A percentile compares a stretch with the other conserved stretches of the same genome.
These are phyloP conservation scores for Hyaloscypha variabilis DNA, from an alignment of 495 filamentous ascomycete species.

Conservation along the genomic window DNA sequence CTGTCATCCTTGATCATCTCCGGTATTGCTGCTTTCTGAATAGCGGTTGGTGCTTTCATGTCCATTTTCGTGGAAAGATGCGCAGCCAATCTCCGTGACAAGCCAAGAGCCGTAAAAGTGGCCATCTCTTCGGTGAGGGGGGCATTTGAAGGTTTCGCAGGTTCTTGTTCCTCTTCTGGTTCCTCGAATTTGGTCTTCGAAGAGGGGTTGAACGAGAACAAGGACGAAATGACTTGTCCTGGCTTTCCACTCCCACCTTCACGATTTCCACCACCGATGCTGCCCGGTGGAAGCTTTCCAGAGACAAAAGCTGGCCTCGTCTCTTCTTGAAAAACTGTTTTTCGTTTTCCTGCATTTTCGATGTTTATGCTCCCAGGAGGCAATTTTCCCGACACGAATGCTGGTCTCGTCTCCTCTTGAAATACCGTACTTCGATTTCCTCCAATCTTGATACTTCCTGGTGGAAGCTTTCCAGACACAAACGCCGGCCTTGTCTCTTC, in stretches of 20 bases:
- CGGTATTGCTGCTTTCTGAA: slow-evolving; percentile 85
- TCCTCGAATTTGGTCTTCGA: slow-evolving; percentile 56
- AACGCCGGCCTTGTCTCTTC: slow-evolving; percentile 28
- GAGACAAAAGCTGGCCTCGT: slow-evolving; percentile 18
- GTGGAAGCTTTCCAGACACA: slow-evolving; percentile 29
- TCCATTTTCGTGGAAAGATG: slow-evolving; percentile 85
- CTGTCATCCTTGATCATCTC: slow-evolving; percentile 77
- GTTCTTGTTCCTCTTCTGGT: slow-evolving; percentile 39
- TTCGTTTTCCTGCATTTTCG: slow-evolving; percentile 10
- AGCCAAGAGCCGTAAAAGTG: slow-evolving; percentile 80
- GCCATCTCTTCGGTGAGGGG: slow-evolving; percentile 80
- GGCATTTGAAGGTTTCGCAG: slow-evolving; percentile 88
- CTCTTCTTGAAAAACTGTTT: slow-evolving; percentile 20
- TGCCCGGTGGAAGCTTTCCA: slow-evolving; percentile 28
- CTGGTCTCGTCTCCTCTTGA: slow-evolving; percentile 20
- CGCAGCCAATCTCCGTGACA: slow-evolving; percentile 75
- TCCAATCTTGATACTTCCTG: slow-evolving; percentile 35
- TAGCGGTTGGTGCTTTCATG: slow-evolving; percentile 89
- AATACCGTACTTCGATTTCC: slow-evolving; percentile 8
- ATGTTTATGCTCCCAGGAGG: slow-evolving; percentile 9
- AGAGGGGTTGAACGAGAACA: slow-evolving; percentile 86
- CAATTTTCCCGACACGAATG: slow-evolving; percentile 18
- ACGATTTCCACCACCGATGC: slow-evolving; percentile 26
- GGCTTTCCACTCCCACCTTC: slow-evolving; percentile 35
- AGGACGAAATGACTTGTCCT: slow-evolving; percentile 76